Percentiles rank a stretch among this genome's conserved stretches.
These are phyloP conservation scores for Rhodotorula sp. DNA, from an alignment of 1,284 basidiomycete species.

Conservation along the genomic window DNA sequence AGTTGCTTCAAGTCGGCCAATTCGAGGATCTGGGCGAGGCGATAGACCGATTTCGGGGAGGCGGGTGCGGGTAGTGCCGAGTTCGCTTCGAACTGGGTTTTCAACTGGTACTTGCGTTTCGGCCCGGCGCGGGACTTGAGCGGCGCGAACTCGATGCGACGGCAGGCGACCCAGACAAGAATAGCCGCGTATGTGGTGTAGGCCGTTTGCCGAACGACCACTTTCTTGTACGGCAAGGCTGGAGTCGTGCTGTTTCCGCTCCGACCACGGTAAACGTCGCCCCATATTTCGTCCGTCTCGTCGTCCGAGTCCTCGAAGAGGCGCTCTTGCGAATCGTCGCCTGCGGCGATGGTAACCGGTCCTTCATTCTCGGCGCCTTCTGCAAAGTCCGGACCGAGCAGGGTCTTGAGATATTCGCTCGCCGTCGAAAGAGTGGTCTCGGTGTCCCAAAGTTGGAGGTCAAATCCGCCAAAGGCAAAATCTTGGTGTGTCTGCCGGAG, in stretches of 20 bases:
- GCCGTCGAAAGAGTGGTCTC: too few species aligned
- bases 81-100: too few species aligned
- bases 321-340: too few species aligned
- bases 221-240: neutral
- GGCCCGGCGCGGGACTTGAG: neutral
- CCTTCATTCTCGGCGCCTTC: too few species aligned
- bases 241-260: neutral
- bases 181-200: conserved; percentile 47
- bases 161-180: conserved; percentile 47
- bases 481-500: too few species aligned
- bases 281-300: neutral
- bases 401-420: too few species aligned
- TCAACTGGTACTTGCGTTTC: neutral
- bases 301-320: neutral
- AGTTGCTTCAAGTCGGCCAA: neutral
- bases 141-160: conserved; percentile 16
- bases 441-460: too few species aligned
- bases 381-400: too few species aligned
- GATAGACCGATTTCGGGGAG: conserved; percentile 23
- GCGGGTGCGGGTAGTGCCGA: neutral
- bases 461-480: too few species aligned
- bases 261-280: neutral
- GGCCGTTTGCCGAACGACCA: conserved; percentile 12
- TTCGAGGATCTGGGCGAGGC: conserved; percentile 15
- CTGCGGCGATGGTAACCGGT: too few species aligned